Conservation (phyloP, 1,139 yeast species). For the Debaryomyces psychrophilus region DNA sequence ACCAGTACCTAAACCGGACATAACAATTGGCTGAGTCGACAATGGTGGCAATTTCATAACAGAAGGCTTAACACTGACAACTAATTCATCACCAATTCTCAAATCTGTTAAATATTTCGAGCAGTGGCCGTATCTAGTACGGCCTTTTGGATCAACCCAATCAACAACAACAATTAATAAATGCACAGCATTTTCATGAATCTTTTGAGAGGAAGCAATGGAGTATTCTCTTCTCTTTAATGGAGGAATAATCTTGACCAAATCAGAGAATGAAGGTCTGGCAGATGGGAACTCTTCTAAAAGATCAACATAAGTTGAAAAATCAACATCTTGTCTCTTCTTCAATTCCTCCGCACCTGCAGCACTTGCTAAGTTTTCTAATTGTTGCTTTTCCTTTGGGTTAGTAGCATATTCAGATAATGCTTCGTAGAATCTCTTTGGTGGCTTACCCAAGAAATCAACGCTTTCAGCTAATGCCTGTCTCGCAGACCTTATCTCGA, state of each 20-base stretch:
- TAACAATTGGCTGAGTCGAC: conserved; percentile 85
- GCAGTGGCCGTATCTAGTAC: conserved; percentile 91
- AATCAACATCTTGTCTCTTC: conserved; percentile 82
- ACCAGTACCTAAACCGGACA: conserved; percentile 99
- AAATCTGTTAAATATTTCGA: conserved; percentile 87
- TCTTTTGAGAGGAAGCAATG: conserved; percentile 94
- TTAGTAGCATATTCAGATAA: conserved; percentile 76
- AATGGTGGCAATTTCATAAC: conserved; percentile 94
- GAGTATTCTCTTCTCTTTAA: conserved; percentile 97
- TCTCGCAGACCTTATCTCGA: conserved; percentile 79
- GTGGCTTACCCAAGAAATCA: conserved; percentile 93
- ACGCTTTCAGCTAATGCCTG: conserved; percentile 79
- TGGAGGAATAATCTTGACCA: conserved; percentile 76
- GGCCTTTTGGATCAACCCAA: conserved; percentile 88
- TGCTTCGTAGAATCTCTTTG: conserved; percentile 89
- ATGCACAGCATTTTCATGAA: conserved; percentile 91
- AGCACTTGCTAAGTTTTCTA: conserved; percentile 67
- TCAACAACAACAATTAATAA: conserved; percentile 93
- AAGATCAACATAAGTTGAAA: conserved; percentile 78
- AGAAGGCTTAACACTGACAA: conserved; percentile 94
- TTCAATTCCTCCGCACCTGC: conserved; percentile 89
- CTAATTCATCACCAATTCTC: conserved; percentile 78
- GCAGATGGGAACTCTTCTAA: conserved; percentile 82
- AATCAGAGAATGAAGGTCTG: conserved; percentile 73
- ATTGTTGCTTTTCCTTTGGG: conserved; percentile 61